Evolutionary conservation across 805 yeast genomes (phyloP), one percentile per base, ranked within the genome.

Genomic region (Torulaspora gathmanii): DNA sequence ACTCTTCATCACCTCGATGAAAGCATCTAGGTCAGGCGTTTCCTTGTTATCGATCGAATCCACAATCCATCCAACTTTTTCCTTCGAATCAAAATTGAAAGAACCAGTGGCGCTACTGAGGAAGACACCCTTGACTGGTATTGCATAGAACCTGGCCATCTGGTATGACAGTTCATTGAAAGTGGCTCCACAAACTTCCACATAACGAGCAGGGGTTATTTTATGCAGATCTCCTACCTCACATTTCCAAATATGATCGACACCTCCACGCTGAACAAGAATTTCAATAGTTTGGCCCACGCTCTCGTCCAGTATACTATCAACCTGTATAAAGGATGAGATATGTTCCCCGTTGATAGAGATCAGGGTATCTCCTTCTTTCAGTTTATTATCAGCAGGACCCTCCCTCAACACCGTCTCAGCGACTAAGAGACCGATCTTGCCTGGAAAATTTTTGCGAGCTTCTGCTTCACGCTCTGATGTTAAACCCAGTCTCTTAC

Each of bases 161-260:
- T 90, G 96, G 63, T 90, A 90, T 40, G 95, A 83, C 53, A 90
- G 67, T 42, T 86, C 82, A 60, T 89, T 88, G 67, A 89, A 87
- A 0, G 87, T 77, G 1, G 95, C 95, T 44, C 96, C 96, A 39
- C 85, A 83, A 6, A 86, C 91, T 44, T 82, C 83, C 4, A 90
- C 80, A 61, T 79, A 88, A 52, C 89, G 73, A 57, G 76, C 78
- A 25, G 97, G 97, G 0, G 96, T 84, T 27, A 89, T 86, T 5
- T 74, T 70, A 61, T 89, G 95, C 47, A 90, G 70, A 57, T 90
- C 85, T 30, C 83, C 88, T 34, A 90, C 83, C 15, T 57, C 63
- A 43, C 86, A 77, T 4, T 50, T 61, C 25, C 79, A 73, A 4
- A 56, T 63, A 10, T 80, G 63, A 42, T 77, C 76, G 47, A 74